These are phyloP conservation scores for Coffea canephora DNA, from an alignment of 257 asterid genomes.

Conservation along the genomic window DNA sequence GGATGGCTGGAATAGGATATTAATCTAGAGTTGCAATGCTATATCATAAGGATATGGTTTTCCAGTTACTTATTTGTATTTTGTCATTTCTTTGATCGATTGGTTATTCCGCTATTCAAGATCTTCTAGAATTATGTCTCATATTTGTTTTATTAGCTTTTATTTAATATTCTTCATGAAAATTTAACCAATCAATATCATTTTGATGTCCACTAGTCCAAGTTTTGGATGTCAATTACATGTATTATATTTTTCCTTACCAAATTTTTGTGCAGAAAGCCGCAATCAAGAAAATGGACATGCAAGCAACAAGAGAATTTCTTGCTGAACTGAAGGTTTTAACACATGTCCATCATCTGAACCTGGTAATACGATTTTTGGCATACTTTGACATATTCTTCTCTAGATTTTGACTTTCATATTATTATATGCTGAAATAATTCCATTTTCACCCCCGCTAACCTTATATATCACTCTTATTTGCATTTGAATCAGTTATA, in stretches of 20 bases:
- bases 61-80: background rate
- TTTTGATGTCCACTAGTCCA: conserved; percentile 1
- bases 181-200: background rate
- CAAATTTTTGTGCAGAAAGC: conserved; percentile 66
- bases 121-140: background rate
- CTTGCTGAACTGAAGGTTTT: conserved; percentile 93
- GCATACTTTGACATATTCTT: conserved; percentile 6
- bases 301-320: conserved; percentile 88
- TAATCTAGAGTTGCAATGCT: background rate
- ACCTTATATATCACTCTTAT: background rate
- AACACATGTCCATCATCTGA: conserved; percentile 95
- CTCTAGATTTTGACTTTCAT: background rate
- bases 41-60: background rate
- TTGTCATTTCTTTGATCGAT: background rate
- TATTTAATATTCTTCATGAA: background rate
- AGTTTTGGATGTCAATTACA: background rate
- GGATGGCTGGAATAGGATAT: background rate
- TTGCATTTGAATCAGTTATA: background rate
- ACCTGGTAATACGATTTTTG: conserved; percentile 60
- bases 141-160: background rate
- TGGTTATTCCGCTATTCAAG: background rate
- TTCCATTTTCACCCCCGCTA: background rate
- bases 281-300: conserved; percentile 94
- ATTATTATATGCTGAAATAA: background rate
- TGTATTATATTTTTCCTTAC: background rate